These are phyloP conservation scores for Pseudogymnoascus sp. DNA, from an alignment of 2,329 filamentous ascomycete species.

Conservation along the genomic window DNA sequence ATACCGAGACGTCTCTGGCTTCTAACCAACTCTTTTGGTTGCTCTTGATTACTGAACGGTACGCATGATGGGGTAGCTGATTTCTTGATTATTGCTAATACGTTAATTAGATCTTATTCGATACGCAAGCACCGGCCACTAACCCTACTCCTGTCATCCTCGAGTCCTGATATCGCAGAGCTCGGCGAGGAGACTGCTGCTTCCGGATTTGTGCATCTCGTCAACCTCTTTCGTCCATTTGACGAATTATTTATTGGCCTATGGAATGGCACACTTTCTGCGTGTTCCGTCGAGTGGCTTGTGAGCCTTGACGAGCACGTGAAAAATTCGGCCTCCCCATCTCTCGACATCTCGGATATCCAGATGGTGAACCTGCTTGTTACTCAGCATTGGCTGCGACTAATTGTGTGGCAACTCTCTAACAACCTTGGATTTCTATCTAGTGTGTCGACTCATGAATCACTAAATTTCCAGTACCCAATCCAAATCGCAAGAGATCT, in stretches of 20 bases:
- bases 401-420: slow-evolving; percentile 65
- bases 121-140: slow-evolving; percentile 56
- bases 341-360: slow-evolving; percentile 42
- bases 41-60: slow-evolving; percentile 54
- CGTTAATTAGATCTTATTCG: slow-evolving; percentile 47
- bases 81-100: background rate
- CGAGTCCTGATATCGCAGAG: slow-evolving; percentile 41
- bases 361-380: slow-evolving; percentile 62
- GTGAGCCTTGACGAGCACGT: slow-evolving; percentile 43
- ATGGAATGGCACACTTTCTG: slow-evolving; percentile 51
- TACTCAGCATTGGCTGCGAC: slow-evolving; percentile 62
- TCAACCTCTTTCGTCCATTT: slow-evolving; percentile 53
- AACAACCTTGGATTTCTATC: slow-evolving; percentile 58
- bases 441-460: slow-evolving; percentile 46
- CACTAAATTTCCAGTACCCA: slow-evolving; percentile 54
- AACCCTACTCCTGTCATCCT: slow-evolving; percentile 50
- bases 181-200: slow-evolving; percentile 44
- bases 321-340: slow-evolving; percentile 32
- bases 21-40: slow-evolving; percentile 52
- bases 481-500: slow-evolving; percentile 54
- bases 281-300: slow-evolving; percentile 29
- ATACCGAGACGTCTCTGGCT: slow-evolving; percentile 41
- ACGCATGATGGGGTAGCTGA: slow-evolving; percentile 9
- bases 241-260: slow-evolving; percentile 55
- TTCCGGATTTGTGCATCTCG: slow-evolving; percentile 50